phyloP scores from a whole-genome alignment of 2,329 filamentous ascomycete genomes.

The Stagonosporopsis cucurbitacearum region DNA sequence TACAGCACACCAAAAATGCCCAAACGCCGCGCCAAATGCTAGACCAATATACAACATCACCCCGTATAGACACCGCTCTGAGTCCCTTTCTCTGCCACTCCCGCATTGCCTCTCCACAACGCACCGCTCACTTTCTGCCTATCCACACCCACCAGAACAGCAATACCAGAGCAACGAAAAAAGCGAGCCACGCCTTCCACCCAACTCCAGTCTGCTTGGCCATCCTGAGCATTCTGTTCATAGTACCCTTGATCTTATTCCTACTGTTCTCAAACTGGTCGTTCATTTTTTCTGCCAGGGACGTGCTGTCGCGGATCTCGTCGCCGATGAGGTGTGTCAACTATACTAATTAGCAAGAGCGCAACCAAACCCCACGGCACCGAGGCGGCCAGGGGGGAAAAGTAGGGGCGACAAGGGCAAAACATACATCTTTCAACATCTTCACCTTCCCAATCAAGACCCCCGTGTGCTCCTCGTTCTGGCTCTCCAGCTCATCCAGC shows the following conservation, averaged over 20 bases:
- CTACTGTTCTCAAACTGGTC: slow-evolving; percentile 88
- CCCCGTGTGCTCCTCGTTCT: slow-evolving; percentile 89
- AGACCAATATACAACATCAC: not conserved
- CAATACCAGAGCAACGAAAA: slow-evolving; percentile 82
- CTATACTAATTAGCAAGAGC: slow-evolving; percentile 38
- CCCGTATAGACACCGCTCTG: not conserved
- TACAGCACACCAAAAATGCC: not conserved
- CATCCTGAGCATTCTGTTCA: slow-evolving; percentile 98
- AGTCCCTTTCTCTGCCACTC: not conserved
- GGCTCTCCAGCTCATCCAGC: slow-evolving; percentile 90
- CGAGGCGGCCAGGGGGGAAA: not conserved
- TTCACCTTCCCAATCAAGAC: slow-evolving; percentile 91
- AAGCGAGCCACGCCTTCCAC: slow-evolving; percentile 92
- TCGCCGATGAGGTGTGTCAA: slow-evolving; percentile 93
- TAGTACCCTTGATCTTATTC: slow-evolving; percentile 82
- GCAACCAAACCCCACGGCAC: not conserved
- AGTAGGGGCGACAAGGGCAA: not conserved
- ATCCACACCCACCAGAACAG: slow-evolving; percentile 95
- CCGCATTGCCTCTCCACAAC: not conserved
- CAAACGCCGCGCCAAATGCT: slow-evolving; percentile 20
- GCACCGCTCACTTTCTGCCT: not conserved
- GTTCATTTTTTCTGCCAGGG: slow-evolving; percentile 94
- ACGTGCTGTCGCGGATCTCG: slow-evolving; percentile 89
- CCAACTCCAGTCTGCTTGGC: slow-evolving; percentile 91
- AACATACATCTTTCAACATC: slow-evolving; percentile 83